Conservation (phyloP, 306 rosid genomes). For the Fragaria nilgerrensis region DNA sequence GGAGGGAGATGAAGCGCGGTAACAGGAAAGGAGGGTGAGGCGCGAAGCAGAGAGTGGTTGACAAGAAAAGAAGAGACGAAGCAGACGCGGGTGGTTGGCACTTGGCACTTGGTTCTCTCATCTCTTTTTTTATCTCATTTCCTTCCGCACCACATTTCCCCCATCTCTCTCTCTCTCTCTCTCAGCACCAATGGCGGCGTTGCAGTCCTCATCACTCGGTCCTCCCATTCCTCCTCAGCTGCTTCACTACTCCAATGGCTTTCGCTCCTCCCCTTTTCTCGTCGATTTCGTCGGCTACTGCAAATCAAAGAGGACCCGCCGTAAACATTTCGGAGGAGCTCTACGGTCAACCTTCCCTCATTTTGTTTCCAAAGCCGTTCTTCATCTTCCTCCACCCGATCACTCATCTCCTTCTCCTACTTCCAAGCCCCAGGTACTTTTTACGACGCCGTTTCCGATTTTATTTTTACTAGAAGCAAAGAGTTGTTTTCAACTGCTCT, state of each 20-base stretch:
- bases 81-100: slow-evolving; percentile 24
- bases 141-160: slow-evolving; percentile 6
- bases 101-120: slow-evolving; percentile 37
- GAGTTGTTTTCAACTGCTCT: too few relatives aligned
- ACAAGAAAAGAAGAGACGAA: not conserved
- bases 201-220: slow-evolving; percentile 50
- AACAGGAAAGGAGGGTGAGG: not conserved
- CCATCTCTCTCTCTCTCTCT: not conserved
- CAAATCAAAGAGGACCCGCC: slow-evolving; percentile 42
- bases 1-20: not conserved
- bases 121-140: slow-evolving; percentile 34
- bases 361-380: slow-evolving; percentile 43
- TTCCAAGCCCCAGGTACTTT: slow-evolving; percentile 47
- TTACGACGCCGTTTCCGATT: not conserved
- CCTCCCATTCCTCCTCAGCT: slow-evolving; percentile 44
- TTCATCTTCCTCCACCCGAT: slow-evolving; percentile 29
- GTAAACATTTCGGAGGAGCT: slow-evolving; percentile 26
- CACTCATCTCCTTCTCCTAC: slow-evolving; percentile 33
- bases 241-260: slow-evolving; percentile 32
- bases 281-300: slow-evolving; percentile 42
- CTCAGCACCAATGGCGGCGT: slow-evolving; percentile 62
- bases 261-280: slow-evolving; percentile 35
- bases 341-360: slow-evolving; percentile 28
- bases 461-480: too few relatives aligned
- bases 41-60: not conserved